These are phyloP conservation scores for Phytopythium cucurbitacearum DNA, from an alignment of 352 stramenopile species.

Conservation along the genomic window DNA sequence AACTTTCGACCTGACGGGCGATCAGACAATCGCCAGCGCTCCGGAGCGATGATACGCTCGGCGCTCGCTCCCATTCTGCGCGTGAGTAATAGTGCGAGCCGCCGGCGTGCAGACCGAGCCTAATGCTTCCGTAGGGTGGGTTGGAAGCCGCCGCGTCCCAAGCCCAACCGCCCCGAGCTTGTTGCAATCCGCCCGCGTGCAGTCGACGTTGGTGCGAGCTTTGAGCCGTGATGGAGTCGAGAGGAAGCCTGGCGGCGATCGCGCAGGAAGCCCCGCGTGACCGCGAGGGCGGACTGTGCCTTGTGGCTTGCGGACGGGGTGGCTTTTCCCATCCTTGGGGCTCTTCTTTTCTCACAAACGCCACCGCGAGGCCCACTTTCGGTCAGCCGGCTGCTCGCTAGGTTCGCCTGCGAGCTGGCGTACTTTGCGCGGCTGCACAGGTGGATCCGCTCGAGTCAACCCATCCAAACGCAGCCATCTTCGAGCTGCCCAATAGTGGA, in stretches of 20 bases:
- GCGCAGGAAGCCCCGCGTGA: not conserved
- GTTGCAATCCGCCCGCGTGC: too few relatives aligned
- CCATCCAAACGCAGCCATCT: not conserved
- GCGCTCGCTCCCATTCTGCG: too few relatives aligned
- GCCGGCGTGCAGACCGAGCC: too few relatives aligned
- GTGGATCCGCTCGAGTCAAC: conserved; percentile 3
- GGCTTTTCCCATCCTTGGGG: not conserved
- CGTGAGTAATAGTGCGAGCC: too few relatives aligned
- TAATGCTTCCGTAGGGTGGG: too few relatives aligned
- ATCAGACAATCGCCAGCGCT: too few relatives aligned
- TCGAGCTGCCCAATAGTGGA: too few relatives aligned
- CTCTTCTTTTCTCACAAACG: conserved; percentile 2
- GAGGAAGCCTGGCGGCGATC: not conserved
- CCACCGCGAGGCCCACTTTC: not conserved
- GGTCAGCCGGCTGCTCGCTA: not conserved
- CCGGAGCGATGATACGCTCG: too few relatives aligned
- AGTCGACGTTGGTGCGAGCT: not conserved
- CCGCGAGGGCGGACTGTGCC: conserved; percentile 2
- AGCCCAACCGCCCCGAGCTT: too few relatives aligned
- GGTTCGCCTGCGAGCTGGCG: not conserved
- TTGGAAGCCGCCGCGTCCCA: too few relatives aligned
- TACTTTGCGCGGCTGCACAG: not conserved
- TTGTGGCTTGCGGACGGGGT: conserved; percentile 1
- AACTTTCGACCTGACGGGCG: too few relatives aligned
- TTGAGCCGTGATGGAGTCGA: not conserved